These are phyloP conservation scores for Parathielavia appendiculata DNA, from an alignment of 495 filamentous ascomycete species.

Conservation along the genomic window DNA sequence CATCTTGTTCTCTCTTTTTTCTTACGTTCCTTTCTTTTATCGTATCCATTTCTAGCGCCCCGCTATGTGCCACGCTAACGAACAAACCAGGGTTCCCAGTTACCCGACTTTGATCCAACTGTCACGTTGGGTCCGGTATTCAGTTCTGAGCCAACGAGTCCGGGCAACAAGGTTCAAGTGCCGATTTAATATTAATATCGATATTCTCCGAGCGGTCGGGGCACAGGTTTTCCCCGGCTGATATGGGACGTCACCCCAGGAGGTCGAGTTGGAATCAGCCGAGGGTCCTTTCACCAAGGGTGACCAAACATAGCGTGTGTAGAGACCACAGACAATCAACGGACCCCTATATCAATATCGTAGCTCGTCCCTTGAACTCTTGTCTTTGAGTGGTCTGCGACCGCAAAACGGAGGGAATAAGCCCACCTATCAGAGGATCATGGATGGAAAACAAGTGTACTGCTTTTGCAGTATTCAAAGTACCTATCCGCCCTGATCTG, in stretches of 20 bases:
- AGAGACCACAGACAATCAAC: slow-evolving; percentile 2
- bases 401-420: not conserved
- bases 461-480: too few relatives aligned
- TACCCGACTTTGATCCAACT: not conserved
- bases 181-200: slow-evolving; percentile 6
- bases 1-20: too few relatives aligned
- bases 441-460: too few relatives aligned
- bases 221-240: slow-evolving; percentile 10
- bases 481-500: not conserved
- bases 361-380: not conserved
- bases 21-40: too few relatives aligned
- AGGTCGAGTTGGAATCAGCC: slow-evolving; percentile 14
- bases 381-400: not conserved
- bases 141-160: not conserved
- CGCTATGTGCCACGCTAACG: too few relatives aligned
- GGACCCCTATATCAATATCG: slow-evolving; percentile 6
- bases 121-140: not conserved
- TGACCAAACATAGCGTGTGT: not conserved
- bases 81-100: not conserved
- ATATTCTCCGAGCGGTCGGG: slow-evolving; percentile 6
- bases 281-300: not conserved
- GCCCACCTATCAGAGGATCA: slow-evolving; percentile 9
- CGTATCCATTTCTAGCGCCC: too few relatives aligned
- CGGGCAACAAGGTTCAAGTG: not conserved
- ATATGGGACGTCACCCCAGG: not conserved